Conservation (phyloP, 352 stramenopile species). For the Globisporangium yorkense region DNA sequence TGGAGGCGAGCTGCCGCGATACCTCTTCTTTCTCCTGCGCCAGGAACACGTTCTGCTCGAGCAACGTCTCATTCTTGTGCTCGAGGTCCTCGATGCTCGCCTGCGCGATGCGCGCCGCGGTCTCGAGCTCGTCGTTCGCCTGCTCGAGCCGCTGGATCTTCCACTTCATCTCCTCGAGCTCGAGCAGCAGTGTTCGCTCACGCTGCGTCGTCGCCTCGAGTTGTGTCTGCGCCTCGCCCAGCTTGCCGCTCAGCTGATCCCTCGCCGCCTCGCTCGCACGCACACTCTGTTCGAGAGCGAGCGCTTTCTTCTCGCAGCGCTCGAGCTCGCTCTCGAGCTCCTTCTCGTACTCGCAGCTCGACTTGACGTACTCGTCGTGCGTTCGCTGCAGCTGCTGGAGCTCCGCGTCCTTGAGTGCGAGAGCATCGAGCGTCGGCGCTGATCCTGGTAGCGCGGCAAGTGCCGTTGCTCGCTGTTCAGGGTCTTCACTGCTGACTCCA, state of each 20-base stretch:
- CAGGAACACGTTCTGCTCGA: conserved; percentile 69
- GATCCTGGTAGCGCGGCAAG: neutral
- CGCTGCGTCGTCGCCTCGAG: conserved; percentile 19
- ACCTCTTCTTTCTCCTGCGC: conserved; percentile 60
- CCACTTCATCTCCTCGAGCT: conserved; percentile 53
- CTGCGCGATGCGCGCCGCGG: conserved; percentile 44
- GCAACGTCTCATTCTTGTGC: conserved; percentile 41
- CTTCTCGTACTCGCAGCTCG: conserved; percentile 69
- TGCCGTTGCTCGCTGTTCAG: too few species aligned
- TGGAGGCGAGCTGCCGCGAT: conserved; percentile 21
- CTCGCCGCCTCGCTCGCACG: conserved; percentile 27
- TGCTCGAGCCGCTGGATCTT: conserved; percentile 65
- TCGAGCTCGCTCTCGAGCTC: conserved; percentile 62
- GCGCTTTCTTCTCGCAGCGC: conserved; percentile 39
- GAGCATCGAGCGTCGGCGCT: neutral
- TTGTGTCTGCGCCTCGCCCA: conserved; percentile 17
- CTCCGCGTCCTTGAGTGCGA: conserved; percentile 16
- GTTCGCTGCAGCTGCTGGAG: conserved; percentile 46
- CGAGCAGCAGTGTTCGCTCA: conserved; percentile 28
- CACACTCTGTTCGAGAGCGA: conserved; percentile 21
- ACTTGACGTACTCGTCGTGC: conserved; percentile 71
- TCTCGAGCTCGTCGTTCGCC: conserved; percentile 68
- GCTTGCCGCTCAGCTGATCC: conserved; percentile 12
- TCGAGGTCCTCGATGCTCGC: conserved; percentile 57
- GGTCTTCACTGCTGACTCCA: too few species aligned